phyloP scores from a whole-genome alignment of 148 eudicot genomes.

The Salicornia ramosissima region DNA sequence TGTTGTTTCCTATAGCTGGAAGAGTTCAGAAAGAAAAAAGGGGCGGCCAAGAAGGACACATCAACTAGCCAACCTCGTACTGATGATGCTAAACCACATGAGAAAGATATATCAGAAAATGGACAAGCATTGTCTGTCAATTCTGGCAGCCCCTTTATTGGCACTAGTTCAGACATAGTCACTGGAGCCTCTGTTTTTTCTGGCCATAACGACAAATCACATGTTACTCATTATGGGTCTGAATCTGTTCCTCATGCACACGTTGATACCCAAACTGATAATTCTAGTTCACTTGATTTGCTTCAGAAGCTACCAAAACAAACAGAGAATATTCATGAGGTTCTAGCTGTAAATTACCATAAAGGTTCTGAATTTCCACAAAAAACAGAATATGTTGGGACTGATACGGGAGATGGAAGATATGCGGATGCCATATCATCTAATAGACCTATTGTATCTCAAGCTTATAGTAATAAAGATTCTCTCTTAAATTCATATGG shows the following conservation, averaged over 20 bases:
- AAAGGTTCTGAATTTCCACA: conserved; percentile 19
- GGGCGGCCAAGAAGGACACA: conserved; percentile 62
- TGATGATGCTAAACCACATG: conserved; percentile 28
- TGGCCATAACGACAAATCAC: conserved; percentile 29
- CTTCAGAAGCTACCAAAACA: conserved; percentile 29
- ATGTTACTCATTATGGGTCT: conserved; percentile 22
- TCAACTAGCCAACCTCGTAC: conserved; percentile 32
- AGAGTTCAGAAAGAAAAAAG: conserved; percentile 89
- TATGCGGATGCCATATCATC: conserved; percentile 27
- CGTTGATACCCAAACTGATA: conserved; percentile 26
- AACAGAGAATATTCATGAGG: conserved; percentile 28
- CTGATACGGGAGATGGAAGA: conserved; percentile 30
- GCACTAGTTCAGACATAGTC: conserved; percentile 26
- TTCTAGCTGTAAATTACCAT: conserved; percentile 19
- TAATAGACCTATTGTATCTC: conserved; percentile 22
- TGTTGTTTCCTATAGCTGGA: conserved; percentile 50
- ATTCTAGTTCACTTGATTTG: conserved; percentile 27
- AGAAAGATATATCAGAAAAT: conserved; percentile 42
- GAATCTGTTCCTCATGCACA: conserved; percentile 20
- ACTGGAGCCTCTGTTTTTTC: conserved; percentile 21
- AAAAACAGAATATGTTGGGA: conserved; percentile 19
- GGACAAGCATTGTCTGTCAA: conserved; percentile 29
- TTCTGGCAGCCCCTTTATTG: conserved; percentile 38
- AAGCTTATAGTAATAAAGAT: conserved; percentile 22
- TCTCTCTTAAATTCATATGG: conserved; percentile 32